Percentiles rank a stretch among this genome's conserved stretches.
Evolutionary conservation across 305 asterid species (phyloP).

Genomic region (Withania somnifera): DNA sequence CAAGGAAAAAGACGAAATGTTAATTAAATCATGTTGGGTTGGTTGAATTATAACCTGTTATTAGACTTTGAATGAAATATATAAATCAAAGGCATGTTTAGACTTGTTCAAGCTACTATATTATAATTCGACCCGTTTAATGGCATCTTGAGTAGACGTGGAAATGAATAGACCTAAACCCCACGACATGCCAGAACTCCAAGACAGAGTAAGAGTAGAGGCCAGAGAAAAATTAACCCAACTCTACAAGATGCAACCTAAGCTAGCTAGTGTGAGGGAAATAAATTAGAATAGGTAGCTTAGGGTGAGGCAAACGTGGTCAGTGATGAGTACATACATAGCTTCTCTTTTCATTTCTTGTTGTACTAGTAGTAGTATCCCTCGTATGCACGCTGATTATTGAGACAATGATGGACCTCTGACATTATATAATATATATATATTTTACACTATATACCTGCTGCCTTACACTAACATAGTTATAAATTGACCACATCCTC

Average conservation of each 20-base stretch:
- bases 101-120: neutral
- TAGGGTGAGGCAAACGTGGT: neutral
- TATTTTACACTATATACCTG: neutral
- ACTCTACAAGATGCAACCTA: neutral
- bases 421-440: neutral
- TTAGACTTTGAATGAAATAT: neutral
- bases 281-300: neutral
- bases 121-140: neutral
- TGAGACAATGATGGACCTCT: conserved; percentile 46
- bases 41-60: neutral
- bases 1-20: too few relatives aligned
- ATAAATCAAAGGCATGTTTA: neutral
- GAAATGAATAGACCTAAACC: neutral
- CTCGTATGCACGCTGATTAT: conserved; percentile 40
- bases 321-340: neutral
- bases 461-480: neutral
- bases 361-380: neutral
- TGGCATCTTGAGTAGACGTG: neutral
- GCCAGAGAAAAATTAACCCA: neutral
- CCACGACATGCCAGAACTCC: too few relatives aligned
- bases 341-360: neutral
- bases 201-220: too few relatives aligned
- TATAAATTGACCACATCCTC: neutral
- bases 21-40: neutral
- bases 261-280: neutral